Percentiles rank a stretch among this genome's conserved stretches.
These are phyloP conservation scores for Mycena belliarum DNA, from an alignment of 768 basidiomycete genomes.

Conservation along the genomic window DNA sequence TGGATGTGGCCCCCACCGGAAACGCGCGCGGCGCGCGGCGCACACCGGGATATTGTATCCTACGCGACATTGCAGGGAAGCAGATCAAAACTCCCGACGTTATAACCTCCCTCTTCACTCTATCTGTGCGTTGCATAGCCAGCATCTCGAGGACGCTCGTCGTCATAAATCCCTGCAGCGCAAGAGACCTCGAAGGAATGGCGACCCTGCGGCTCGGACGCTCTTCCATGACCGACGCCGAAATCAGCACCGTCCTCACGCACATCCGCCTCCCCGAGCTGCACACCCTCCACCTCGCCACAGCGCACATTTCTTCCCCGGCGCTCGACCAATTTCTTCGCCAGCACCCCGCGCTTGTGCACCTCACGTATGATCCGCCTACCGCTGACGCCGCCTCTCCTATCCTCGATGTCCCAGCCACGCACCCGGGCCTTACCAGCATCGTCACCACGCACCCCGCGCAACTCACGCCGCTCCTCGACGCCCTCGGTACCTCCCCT, in stretches of 20 bases:
- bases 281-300: not conserved
- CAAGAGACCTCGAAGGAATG: not conserved
- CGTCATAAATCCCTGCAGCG: not conserved
- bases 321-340: not conserved
- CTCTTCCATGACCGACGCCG: not conserved
- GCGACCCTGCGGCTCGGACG: not conserved
- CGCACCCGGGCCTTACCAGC: not conserved
- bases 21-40: not conserved
- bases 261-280: not conserved
- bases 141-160: not conserved
- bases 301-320: not conserved
- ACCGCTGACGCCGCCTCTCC: not conserved
- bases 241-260: not conserved
- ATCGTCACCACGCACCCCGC: not conserved
- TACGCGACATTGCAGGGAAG: not conserved
- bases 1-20: not conserved
- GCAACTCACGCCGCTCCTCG: not conserved
- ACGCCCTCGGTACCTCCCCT: not conserved
- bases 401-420: not conserved
- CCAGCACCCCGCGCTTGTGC: not conserved
- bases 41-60: not conserved
- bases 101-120: not conserved
- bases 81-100: not conserved
- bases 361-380: not conserved
- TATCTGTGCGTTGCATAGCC: not conserved